These are phyloP conservation scores for Murraya paniculata DNA, from an alignment of 345 rosid species.

Conservation along the genomic window DNA sequence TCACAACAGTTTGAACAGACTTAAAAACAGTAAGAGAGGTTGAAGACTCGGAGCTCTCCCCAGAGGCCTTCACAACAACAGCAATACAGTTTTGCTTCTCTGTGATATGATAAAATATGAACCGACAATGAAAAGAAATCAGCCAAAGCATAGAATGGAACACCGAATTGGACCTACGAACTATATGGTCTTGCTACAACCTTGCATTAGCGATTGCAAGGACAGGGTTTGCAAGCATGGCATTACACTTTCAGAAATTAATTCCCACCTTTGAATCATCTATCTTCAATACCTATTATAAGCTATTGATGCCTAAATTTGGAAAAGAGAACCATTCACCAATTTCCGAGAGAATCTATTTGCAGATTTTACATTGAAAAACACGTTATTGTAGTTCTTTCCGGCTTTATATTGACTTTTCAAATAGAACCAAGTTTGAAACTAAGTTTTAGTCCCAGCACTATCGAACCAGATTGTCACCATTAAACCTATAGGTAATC, in stretches of 20 bases:
- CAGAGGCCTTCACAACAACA: slow-evolving; percentile 51
- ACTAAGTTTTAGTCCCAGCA: background rate
- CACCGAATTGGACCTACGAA: background rate
- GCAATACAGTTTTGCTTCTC: slow-evolving; percentile 35
- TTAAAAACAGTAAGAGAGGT: slow-evolving; percentile 52
- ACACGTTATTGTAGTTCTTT: background rate
- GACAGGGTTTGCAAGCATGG: background rate
- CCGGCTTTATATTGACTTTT: background rate
- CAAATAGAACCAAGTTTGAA: background rate
- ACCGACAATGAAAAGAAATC: background rate
- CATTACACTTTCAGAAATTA: background rate
- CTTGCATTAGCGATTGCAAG: background rate
- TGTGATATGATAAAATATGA: slow-evolving; percentile 26
- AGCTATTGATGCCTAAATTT: background rate
- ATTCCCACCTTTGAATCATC: background rate
- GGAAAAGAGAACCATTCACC: background rate
- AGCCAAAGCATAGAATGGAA: background rate
- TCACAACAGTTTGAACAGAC: slow-evolving; percentile 66
- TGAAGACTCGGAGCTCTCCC: slow-evolving; percentile 63
- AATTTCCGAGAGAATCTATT: background rate
- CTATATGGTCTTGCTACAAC: background rate
- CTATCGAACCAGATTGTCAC: background rate
- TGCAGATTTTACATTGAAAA: background rate
- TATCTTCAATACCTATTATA: background rate
- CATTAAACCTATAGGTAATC: background rate